Evolutionary conservation across 1,284 basidiomycete genomes (phyloP).

Genomic region (Sutorius eximius): DNA sequence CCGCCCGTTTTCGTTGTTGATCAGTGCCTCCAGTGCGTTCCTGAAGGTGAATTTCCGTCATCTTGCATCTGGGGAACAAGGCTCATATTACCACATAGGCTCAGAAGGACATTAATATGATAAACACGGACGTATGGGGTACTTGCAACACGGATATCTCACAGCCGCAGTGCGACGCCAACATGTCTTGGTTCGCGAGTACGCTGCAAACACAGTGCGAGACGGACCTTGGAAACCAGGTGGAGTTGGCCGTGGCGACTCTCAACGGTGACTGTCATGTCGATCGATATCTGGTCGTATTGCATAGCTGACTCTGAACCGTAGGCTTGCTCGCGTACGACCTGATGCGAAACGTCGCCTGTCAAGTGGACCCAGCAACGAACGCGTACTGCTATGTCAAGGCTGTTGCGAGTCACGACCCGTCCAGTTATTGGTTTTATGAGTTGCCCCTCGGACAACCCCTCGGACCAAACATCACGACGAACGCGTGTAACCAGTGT

Average conservation of each 20-base stretch:
- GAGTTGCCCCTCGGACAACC: constrained; percentile 54
- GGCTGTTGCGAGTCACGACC: constrained; percentile 52
- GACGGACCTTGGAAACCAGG: constrained; percentile 51
- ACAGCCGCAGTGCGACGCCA: constrained; percentile 51
- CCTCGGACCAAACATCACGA: constrained; percentile 45
- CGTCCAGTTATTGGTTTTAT: constrained; percentile 68
- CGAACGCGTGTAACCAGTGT: constrained; percentile 58
- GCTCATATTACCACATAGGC: constrained; percentile 43
- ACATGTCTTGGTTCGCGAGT: constrained; percentile 62
- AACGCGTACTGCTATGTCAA: constrained; percentile 71
- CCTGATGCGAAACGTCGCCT: constrained; percentile 57
- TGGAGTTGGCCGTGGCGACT: constrained; percentile 49
- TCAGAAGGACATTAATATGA: constrained; percentile 57
- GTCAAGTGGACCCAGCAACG: constrained; percentile 51
- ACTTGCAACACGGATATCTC: constrained; percentile 66
- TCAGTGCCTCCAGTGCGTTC: constrained; percentile 59
- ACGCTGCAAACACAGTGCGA: constrained; percentile 49
- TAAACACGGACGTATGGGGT: constrained; percentile 74
- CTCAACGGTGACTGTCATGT: constrained; percentile 45
- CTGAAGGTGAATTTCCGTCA: constrained; percentile 45
- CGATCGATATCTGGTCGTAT: background rate
- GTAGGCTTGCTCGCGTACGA: constrained; percentile 58
- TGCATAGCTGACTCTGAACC: background rate
- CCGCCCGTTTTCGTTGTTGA: constrained; percentile 72
- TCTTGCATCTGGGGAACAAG: background rate